Evolutionary conservation across 2,329 filamentous ascomycete species (phyloP), one percentile per base, ranked within the genome.

Genomic region (Talaromyces sp.): DNA sequence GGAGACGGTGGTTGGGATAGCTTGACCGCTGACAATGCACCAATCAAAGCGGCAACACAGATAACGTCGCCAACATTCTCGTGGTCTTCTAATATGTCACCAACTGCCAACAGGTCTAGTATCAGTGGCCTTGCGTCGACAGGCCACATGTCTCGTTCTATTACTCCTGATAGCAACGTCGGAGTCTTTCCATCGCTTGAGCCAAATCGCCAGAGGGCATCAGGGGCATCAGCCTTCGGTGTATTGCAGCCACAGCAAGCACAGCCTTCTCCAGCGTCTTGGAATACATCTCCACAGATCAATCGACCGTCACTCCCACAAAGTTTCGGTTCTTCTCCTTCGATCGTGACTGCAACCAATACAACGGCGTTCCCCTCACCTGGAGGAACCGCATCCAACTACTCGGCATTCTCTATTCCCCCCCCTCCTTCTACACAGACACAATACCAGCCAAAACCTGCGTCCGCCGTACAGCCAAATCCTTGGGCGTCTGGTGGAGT

Each of bases 81-180:
- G 2, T 83, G 81, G 81, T 79, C 80, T 45, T 75, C 78, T 19
- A 74, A 67, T 49, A 68, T 69, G 22, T 62, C 67, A 33, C 66
- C 57, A 13, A 52, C 70, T 27, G 67, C 65, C 14, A 70, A 66
- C 49, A 72, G 68, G 66, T 64, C 68, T 49, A 68, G 64, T 14
- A 59, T 61, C 47, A 62, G 49, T 66, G 39, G 64, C 41, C 24
- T 69, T 33, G 67, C 67, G 47, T 66, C 72, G 19, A 57, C 60
- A 16, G 74, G 68, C 27, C 67, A 69, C 49, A 72, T 68, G 47
- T 73, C 78, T 62, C 80, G 83, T 27, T 81, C 83, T 7, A 80
- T 85, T 33, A 85, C 84, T 11, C 83, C 84, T 9, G 83, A 86
- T 71, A 80, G 79, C 63, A 81, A 77, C 37, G 70, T 85, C 60